A percentile compares a stretch with the other conserved stretches of the same genome.
Conservation (phyloP, 768 basidiomycete species). For the Gelatoporia subvermispora region DNA sequence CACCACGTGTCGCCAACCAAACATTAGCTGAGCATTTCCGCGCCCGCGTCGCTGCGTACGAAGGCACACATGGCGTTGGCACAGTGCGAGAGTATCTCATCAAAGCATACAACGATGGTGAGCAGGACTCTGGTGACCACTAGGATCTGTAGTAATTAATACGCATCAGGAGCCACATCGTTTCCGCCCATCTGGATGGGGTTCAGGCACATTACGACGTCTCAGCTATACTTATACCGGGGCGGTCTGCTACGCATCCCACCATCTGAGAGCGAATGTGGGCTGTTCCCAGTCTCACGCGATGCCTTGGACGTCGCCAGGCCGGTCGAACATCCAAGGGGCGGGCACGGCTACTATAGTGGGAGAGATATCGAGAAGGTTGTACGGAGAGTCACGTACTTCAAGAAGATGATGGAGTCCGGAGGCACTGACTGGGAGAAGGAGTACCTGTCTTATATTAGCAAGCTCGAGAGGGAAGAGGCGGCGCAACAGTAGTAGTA, state of each 20-base stretch:
- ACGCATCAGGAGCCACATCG: constrained; percentile 48
- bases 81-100: constrained; percentile 43
- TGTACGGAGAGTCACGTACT: constrained; percentile 37
- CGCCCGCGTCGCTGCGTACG: constrained; percentile 30
- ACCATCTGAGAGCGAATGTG: constrained; percentile 38
- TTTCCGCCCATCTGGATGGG: constrained; percentile 50
- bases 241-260: constrained; percentile 47
- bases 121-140: constrained; percentile 8
- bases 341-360: constrained; percentile 64
- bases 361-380: constrained; percentile 48
- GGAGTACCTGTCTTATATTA: constrained; percentile 4
- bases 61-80: constrained; percentile 29
- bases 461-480: constrained; percentile 6
- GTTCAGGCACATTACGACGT: constrained; percentile 45
- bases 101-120: constrained; percentile 55
- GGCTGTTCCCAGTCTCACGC: constrained; percentile 33
- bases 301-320: constrained; percentile 11
- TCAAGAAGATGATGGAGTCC: constrained; percentile 30
- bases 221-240: constrained; percentile 45
- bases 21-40: constrained; percentile 39
- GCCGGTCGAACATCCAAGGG: constrained; percentile 37
- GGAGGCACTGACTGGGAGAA: constrained; percentile 39
- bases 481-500: too few species aligned
- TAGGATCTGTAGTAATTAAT: constrained; percentile 3
- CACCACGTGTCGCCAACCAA: constrained; percentile 45